Conservation (phyloP, 2,329 filamentous ascomycete genomes). For the Lojkania enalia region DNA sequence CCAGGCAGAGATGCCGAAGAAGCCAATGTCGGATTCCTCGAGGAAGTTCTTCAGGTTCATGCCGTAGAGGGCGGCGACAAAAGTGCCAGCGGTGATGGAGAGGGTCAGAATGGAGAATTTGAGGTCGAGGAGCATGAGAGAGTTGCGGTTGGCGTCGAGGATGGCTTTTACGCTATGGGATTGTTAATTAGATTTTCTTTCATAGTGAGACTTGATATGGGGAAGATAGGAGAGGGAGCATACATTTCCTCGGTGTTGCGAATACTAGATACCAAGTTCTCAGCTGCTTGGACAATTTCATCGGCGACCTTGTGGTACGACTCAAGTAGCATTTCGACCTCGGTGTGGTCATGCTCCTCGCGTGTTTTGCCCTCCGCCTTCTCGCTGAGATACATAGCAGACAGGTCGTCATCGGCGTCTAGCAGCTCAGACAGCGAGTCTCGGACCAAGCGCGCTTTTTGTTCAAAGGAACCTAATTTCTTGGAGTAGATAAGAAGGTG, state of each 20-base stretch:
- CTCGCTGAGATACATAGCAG: constrained; percentile 93
- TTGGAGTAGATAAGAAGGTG: constrained; percentile 93
- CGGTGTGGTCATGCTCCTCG: constrained; percentile 85
- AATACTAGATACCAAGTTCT: constrained; percentile 91
- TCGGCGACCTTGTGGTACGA: constrained; percentile 98
- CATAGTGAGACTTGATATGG: neutral
- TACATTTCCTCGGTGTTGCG: constrained; percentile 98
- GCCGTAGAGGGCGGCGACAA: constrained; percentile 97
- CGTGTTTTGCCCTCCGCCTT: constrained; percentile 74
- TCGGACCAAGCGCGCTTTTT: constrained; percentile 90
- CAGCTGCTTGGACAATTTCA: constrained; percentile 94
- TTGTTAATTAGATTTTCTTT: constrained; percentile 18
- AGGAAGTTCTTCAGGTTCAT: constrained; percentile 99
- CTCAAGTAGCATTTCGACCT: constrained; percentile 95
- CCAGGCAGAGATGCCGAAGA: constrained; percentile 70
- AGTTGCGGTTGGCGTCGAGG: constrained; percentile 95
- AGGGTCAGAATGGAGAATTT: constrained; percentile 96
- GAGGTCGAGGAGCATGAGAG: constrained; percentile 94
- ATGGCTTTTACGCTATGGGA: constrained; percentile 84
- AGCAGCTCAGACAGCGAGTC: constrained; percentile 94
- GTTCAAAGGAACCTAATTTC: constrained; percentile 93
- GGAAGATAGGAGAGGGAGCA: constrained; percentile 38
- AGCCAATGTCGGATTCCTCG: constrained; percentile 88
- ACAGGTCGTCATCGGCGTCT: constrained; percentile 93
- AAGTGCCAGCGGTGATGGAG: constrained; percentile 91